Base-by-base conservation (phyloP, 2,329 filamentous ascomycete species). In the Fusarium torreyae region DNA sequence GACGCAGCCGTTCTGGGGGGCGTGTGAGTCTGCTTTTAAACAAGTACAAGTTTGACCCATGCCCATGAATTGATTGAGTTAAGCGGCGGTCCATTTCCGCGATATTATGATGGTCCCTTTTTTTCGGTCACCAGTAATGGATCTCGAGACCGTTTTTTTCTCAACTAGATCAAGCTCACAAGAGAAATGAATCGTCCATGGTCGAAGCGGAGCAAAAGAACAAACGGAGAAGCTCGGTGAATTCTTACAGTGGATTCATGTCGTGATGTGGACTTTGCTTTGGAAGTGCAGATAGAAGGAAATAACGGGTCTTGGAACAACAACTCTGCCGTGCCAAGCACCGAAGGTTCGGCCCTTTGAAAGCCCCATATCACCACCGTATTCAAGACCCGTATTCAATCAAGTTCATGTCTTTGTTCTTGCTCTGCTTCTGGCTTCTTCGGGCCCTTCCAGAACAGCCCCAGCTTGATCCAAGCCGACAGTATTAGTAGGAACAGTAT, bases 1-100 rank as follows among this genome's bases (percentile, higher is more conserved):
- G 73, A 72, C 71, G 61, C 71, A 75, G 69, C 73, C 73, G 73
- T 75, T 64, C 57, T 66, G 61, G 66, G 70, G 56, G 58, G 66
- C 40, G 68, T 40, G 51, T 46, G 54, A 52, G 62, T 31, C 36
- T 44, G 22, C 40, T 46, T 31, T 10, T 43, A 14, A 18, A 26
- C 38, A 20, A 51, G 42, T 39, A n/a, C 22, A 24, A 26, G n/a
- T 24, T 36, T 15, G 15, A 56, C 20, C 7, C n/a, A 33, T 13
- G 45, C 22, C 22, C 22, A 24, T 24, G 22, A 24, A 24, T 24
- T 24, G 7, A 36, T 26, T 43, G n/a, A 18, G 28, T 22, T 34
- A 46, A 57, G 58, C 63, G 39, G 69, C 48, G 71, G 66, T 60
- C 38, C 63, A 49, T 63, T 63, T 63, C 60, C 60, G 60, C 44